Base-by-base conservation (phyloP, 2,329 filamentous ascomycete genomes). In the Hymenoscyphus repandus region DNA sequence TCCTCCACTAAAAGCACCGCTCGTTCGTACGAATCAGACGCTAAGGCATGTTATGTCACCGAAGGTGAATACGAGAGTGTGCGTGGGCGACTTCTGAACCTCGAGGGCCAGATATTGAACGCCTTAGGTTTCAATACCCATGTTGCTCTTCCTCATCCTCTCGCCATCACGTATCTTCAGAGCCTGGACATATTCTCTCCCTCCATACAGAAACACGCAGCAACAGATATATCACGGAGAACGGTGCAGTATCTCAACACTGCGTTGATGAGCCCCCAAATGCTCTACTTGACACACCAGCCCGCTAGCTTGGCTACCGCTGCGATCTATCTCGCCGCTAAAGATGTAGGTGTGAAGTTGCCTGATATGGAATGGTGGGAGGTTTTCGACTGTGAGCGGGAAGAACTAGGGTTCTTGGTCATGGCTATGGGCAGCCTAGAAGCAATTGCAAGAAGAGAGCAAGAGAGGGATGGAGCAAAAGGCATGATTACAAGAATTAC, bases 341-440 rank as follows among this genome's bases (percentile, higher is more conserved):
- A 85, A 40, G 90, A 97, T 58, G 68, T 80, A 1, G 83, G 79
- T 0, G 80, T 87, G 11, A 90, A 88, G 67, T 77, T 96, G 70
- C 90, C 92, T 0, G 86, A 87, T 56, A 81, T 80, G 43, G 85
- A 89, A 56, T 99, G 93, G 93, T 99, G 93, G 93, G 91, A 96
- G 69, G 89, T 97, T 0, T 97, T 97, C 67, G 93, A 99, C 68
- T 88, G 93, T 6, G 91, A 96, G 62, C 78, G 93, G 45, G 93
- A 99, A 72, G 90, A 96, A 66, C 75, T 99, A 33, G 93, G 93
- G 0, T 97, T 97, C 61, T 70, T 97, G 51, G 90, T 95, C 3
- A 88, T 96, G 10, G 90, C 79, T 0, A 80, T 96, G 78, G 75
- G 82, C 55, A 96, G 91, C 62, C 72, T 95, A 49, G 83, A 86